A percentile compares a stretch with the other conserved stretches of the same genome.
phyloP scores from a whole-genome alignment of 805 yeast species.

The Wickerhamomyces subpelliculosus region DNA sequence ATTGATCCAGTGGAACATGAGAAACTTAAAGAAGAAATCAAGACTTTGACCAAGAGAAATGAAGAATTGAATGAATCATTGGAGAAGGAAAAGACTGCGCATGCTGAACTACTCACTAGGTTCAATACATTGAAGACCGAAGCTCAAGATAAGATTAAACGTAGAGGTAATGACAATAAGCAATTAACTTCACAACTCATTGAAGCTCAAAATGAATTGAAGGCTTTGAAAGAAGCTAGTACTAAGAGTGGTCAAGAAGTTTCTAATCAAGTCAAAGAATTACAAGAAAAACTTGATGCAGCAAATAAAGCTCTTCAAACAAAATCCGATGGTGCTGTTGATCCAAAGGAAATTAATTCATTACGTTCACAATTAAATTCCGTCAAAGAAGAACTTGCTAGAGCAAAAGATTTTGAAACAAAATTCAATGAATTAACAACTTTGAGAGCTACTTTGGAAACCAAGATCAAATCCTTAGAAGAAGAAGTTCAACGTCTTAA shows the following conservation, averaged over 20 bases:
- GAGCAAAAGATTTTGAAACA: slow-evolving; percentile 31
- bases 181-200: slow-evolving; percentile 9
- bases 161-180: slow-evolving; percentile 17
- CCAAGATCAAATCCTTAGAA: slow-evolving; percentile 9
- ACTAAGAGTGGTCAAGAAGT: slow-evolving; percentile 15
- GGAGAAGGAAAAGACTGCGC: slow-evolving; percentile 16
- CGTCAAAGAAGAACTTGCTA: slow-evolving; percentile 12
- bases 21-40: slow-evolving; percentile 26
- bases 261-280: slow-evolving; percentile 11
- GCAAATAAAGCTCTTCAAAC: too few species aligned
- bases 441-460: slow-evolving; percentile 29
- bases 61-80: slow-evolving; percentile 17
- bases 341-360: slow-evolving; percentile 4
- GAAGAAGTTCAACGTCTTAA: slow-evolving; percentile 8
- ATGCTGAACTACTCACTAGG: slow-evolving; percentile 14
- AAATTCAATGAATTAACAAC: slow-evolving; percentile 26
- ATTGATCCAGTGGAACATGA: slow-evolving; percentile 40
- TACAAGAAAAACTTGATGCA: too few species aligned
- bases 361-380: not conserved
- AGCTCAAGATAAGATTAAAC: slow-evolving; percentile 23
- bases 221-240: slow-evolving; percentile 7
- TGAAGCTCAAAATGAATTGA: slow-evolving; percentile 12
- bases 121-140: slow-evolving; percentile 15
- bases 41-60: slow-evolving; percentile 13
- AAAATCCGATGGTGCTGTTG: not conserved